Conservation (phyloP, 768 basidiomycete genomes). For the Tulasnella sp. region DNA sequence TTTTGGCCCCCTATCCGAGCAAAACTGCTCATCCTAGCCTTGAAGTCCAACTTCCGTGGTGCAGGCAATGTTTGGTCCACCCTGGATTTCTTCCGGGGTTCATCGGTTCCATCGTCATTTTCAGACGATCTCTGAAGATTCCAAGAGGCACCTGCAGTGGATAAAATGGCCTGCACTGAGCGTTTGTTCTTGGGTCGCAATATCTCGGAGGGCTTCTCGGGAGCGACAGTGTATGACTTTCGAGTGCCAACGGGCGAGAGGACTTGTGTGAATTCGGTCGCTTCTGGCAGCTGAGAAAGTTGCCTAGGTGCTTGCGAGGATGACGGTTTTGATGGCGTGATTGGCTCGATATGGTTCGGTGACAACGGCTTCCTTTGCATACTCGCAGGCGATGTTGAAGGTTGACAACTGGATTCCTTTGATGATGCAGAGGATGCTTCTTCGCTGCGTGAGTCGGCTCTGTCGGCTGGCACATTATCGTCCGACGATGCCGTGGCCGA, state of each 20-base stretch:
- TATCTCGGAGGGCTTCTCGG: neutral
- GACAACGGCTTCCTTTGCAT: neutral
- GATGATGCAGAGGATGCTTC: neutral
- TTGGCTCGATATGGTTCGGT: neutral
- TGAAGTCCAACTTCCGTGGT: slow-evolving; percentile 29
- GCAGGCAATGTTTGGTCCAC: slow-evolving; percentile 5
- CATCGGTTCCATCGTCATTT: slow-evolving; percentile 17
- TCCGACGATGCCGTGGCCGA: neutral
- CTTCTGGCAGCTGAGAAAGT: too few relatives aligned
- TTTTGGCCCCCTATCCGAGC: slow-evolving; percentile 38
- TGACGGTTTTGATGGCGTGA: too few relatives aligned
- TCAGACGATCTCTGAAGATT: slow-evolving; percentile 24
- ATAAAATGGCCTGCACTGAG: slow-evolving; percentile 36
- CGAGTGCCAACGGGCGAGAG: neutral
- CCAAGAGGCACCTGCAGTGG: slow-evolving; percentile 45
- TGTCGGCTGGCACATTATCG: neutral
- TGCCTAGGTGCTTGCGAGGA: too few relatives aligned
- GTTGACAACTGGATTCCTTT: neutral
- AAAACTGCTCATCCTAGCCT: slow-evolving; percentile 41
- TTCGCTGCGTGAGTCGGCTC: neutral
- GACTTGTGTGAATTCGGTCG: slow-evolving; percentile 10
- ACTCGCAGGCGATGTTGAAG: neutral
- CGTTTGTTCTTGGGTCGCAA: slow-evolving; percentile 1
- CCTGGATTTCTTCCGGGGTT: neutral
- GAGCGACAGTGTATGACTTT: neutral